Percentiles rank a stretch among this genome's conserved stretches.
phyloP scores from a whole-genome alignment of 371 early-diverging fungal genomes.

The Actinomucor elegans region DNA sequence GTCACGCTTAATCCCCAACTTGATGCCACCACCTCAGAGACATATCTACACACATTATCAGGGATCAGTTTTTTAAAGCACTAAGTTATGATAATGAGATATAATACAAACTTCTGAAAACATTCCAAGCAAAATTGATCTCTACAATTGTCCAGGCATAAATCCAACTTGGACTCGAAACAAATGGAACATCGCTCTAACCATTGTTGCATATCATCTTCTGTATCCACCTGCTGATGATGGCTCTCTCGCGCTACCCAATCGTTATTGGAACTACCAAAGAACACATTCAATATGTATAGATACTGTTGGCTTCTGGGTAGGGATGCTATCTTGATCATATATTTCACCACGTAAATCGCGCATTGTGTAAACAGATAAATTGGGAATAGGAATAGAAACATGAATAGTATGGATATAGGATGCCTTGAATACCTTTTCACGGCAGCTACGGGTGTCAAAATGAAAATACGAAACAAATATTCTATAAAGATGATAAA shows the following conservation, averaged over 20 bases:
- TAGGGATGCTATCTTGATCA: neutral
- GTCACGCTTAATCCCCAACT: conserved; percentile 71
- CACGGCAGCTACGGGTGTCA: conserved; percentile 9
- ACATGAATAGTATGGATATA: conserved; percentile 5
- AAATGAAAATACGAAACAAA: conserved; percentile 12
- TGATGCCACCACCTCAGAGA: conserved; percentile 64
- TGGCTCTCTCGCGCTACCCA: neutral
- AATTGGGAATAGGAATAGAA: conserved; percentile 15
- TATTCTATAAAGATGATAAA: conserved; percentile 6
- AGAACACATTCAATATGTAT: neutral
- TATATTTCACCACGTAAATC: neutral
- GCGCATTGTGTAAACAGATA: conserved; percentile 8
- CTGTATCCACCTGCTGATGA: conserved; percentile 9
- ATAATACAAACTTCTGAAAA: conserved; percentile 54
- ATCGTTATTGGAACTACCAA: too few species aligned
- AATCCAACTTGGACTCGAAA: conserved; percentile 63
- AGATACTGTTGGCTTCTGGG: neutral
- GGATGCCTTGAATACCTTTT: conserved; percentile 16
- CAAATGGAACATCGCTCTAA: conserved; percentile 68
- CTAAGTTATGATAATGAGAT: neutral
- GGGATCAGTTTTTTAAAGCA: neutral
- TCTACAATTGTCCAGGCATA: conserved; percentile 63
- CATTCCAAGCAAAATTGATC: conserved; percentile 70
- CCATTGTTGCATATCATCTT: conserved; percentile 55
- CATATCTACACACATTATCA: conserved; percentile 45